Conservation (phyloP, 352 stramenopile species). For the Phytophthora colocasiae region DNA sequence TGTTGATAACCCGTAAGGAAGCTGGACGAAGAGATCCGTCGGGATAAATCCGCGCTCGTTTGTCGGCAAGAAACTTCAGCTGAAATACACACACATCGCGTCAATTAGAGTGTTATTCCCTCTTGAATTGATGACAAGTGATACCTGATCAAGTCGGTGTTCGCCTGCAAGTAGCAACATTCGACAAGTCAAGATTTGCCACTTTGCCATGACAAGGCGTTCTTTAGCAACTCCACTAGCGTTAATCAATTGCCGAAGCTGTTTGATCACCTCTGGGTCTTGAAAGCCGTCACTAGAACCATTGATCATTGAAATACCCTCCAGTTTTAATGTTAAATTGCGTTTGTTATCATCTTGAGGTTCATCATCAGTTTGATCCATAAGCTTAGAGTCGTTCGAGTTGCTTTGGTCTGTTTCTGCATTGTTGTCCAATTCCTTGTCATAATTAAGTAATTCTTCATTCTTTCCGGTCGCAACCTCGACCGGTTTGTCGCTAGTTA, state of each 20-base stretch:
- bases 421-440: conserved; percentile 19
- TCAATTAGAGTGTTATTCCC: not conserved
- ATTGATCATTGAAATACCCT: conserved; percentile 6
- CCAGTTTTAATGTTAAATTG: not conserved
- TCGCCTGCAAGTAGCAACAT: conserved; percentile 33
- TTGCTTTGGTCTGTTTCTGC: not conserved
- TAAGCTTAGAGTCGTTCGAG: not conserved
- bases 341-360: conserved; percentile 8
- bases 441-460: not conserved
- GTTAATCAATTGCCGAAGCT: conserved; percentile 56
- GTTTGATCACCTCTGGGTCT: conserved; percentile 56
- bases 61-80: conserved; percentile 19
- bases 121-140: not conserved
- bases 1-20: conserved; percentile 10
- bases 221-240: conserved; percentile 39
- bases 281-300: conserved; percentile 24
- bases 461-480: not conserved
- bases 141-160: conserved; percentile 55
- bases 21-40: conserved; percentile 9
- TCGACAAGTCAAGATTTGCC: conserved; percentile 55
- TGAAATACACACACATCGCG: conserved; percentile 1
- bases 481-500: not conserved
- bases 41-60: conserved; percentile 7
- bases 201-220: conserved; percentile 40
- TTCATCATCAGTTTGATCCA: conserved; percentile 6